Evolutionary conservation across 768 basidiomycete genomes (phyloP).

Genomic region (Crucibulum laeve): DNA sequence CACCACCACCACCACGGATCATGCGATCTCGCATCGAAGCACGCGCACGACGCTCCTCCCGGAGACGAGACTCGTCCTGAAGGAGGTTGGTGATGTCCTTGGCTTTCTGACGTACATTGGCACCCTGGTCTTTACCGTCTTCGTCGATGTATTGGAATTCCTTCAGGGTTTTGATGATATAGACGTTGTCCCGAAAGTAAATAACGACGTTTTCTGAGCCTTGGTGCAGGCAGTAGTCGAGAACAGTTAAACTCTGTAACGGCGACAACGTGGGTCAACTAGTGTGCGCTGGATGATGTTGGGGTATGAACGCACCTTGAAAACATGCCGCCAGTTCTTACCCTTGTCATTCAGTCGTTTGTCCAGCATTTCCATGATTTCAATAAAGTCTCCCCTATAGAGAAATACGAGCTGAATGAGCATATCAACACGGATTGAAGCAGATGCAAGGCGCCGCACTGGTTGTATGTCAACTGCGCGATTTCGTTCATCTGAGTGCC

Average conservation of each 20-base stretch:
- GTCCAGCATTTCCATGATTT: conserved; percentile 99
- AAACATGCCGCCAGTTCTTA: conserved; percentile 99
- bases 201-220: conserved; percentile 98
- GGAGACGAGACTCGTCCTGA: conserved; percentile 77
- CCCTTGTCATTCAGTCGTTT: conserved; percentile 98
- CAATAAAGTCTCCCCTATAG: conserved; percentile 91
- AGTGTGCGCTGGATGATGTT: neutral
- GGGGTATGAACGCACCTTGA: conserved; percentile 63
- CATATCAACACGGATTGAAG: no score
- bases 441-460: conserved; percentile 50
- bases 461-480: conserved; percentile 94
- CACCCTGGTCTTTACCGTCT: conserved; percentile 93
- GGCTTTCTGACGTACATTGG: conserved; percentile 96
- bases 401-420: no score
- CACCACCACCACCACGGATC: conserved; percentile 60
- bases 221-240: conserved; percentile 94
- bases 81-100: conserved; percentile 97
- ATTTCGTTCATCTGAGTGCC: conserved; percentile 99
- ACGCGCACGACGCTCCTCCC: conserved; percentile 78
- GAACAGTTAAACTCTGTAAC: conserved; percentile 76
- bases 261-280: neutral
- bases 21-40: conserved; percentile 95
- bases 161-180: conserved; percentile 97
- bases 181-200: conserved; percentile 96
- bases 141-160: conserved; percentile 98